These are phyloP conservation scores for Pontederia paniculata DNA, from an alignment of 176 grass and related monocot species.

Conservation along the genomic window DNA sequence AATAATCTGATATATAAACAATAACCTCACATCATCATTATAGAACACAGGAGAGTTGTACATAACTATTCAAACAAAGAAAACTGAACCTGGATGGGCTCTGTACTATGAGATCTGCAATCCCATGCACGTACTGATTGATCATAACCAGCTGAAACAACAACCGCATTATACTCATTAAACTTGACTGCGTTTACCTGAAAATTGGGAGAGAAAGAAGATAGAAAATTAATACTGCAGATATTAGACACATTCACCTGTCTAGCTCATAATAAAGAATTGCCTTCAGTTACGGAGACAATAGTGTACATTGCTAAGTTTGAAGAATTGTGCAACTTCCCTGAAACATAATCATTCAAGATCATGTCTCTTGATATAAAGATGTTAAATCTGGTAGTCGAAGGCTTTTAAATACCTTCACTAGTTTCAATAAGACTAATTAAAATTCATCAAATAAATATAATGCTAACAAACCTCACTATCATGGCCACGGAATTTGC, in stretches of 20 bases:
- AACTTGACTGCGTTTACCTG: conserved; percentile 95
- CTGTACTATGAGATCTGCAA: conserved; percentile 78
- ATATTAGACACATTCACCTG: background rate
- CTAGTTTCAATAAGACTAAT: too few species aligned
- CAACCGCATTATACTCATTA: conserved; percentile 67
- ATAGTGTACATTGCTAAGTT: too few species aligned
- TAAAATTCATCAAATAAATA: background rate
- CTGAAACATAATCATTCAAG: too few species aligned
- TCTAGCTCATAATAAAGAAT: background rate
- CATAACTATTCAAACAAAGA: conserved; percentile 1
- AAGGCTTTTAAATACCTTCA: too few species aligned
- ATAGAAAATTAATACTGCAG: background rate
- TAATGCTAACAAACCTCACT: too few species aligned
- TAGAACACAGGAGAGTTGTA: background rate
- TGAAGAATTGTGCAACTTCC: too few species aligned
- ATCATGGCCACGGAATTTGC: conserved; percentile 91
- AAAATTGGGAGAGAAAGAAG: background rate
- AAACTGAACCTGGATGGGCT: conserved; percentile 74
- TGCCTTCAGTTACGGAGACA: too few species aligned
- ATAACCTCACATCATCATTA: background rate
- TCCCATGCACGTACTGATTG: conserved; percentile 73
- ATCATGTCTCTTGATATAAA: too few species aligned
- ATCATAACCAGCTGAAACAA: conserved; percentile 90
- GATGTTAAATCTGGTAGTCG: too few species aligned
- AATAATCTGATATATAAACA: conserved; percentile 46